Evolutionary conservation across 228 moss, liverwort and hornwort genomes (phyloP), one percentile per base, ranked within the genome.

Genomic region (Sphagnum fallax): DNA sequence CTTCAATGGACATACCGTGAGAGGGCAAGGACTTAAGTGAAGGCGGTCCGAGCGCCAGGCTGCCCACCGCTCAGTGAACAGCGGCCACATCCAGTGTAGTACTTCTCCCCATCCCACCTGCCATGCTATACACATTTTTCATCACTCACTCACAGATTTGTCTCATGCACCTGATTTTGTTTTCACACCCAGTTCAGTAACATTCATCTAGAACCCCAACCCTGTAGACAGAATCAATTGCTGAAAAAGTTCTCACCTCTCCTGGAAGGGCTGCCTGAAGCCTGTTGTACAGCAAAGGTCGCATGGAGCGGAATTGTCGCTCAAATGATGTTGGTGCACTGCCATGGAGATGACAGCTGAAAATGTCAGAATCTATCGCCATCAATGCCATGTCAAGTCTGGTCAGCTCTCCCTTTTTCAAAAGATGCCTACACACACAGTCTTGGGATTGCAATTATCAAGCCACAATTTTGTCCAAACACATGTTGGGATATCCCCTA

Each of bases 81-180:
- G 70, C n/a, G 97, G 93, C 97, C 97, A 97, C 93, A 97, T 97
- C 97, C 93, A 93, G 69, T 97, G 97, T 77, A 84, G 90, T 5
- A 97, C 76, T 76, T 97, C 93, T 61, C 74, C 77, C 97, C 97
- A 97, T 65, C 93, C 90, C 57, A 97, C 73, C 84, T 84, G 78
- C 63, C 18, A 49, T 59, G 49, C 14, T 16, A 14, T 18, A 51
- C 51, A 12, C 47, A 48, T 16, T 2, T 32, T 10, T 47, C 49
- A 65, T 49, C 18, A 6, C 10, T 4, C 65, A 49, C 10, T 8
- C 47, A 18, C 5, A 49, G 47, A 47, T 7, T 6, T n/a, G 10
- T 14, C 5, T 65, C 16, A 32, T 32, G 32, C 32, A 32, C 32
- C 2, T 32, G 32, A 32, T 65, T 65, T 51, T 13, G 51, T 6